phyloP scores from a whole-genome alignment of 31 red algal genomes.

The Bonnemaisonia californica region DNA sequence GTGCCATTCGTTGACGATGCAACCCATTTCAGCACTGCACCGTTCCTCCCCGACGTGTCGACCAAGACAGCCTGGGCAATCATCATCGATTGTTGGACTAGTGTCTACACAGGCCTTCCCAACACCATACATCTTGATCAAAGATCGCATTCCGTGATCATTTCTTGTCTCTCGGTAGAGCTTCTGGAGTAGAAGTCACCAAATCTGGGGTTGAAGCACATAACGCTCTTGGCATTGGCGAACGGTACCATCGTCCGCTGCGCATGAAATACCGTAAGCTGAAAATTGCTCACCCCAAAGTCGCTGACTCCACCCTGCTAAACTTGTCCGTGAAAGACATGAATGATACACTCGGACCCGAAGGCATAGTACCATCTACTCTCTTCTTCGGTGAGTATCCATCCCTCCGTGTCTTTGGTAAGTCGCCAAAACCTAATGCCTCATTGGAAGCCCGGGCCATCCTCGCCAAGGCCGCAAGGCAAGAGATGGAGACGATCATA shows the following conservation, averaged over 20 bases:
- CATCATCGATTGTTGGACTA: conserved; percentile 7
- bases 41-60: conserved; percentile 2
- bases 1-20: conserved; percentile 3
- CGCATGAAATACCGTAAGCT: conserved; percentile 36
- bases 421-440: background rate
- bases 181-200: background rate
- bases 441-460: background rate
- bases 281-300: conserved; percentile 1
- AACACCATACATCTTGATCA: conserved; percentile 28
- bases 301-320: background rate
- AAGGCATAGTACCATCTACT: background rate
- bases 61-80: background rate
- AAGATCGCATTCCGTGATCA: conserved; percentile 22
- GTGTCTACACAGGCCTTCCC: conserved; percentile 39
- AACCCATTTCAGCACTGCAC: conserved; percentile 19
- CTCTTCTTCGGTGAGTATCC: conserved; percentile 23
- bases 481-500: conserved; percentile 27
- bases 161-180: background rate
- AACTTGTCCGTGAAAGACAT: background rate
- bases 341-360: conserved; percentile 33
- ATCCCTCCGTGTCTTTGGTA: background rate
- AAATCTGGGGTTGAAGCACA: conserved; percentile 32
- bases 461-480: background rate
- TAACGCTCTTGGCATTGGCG: background rate
- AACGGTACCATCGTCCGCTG: conserved; percentile 25